Conservation (phyloP, 75 land plant species). For the Cunninghamia lanceolata region DNA sequence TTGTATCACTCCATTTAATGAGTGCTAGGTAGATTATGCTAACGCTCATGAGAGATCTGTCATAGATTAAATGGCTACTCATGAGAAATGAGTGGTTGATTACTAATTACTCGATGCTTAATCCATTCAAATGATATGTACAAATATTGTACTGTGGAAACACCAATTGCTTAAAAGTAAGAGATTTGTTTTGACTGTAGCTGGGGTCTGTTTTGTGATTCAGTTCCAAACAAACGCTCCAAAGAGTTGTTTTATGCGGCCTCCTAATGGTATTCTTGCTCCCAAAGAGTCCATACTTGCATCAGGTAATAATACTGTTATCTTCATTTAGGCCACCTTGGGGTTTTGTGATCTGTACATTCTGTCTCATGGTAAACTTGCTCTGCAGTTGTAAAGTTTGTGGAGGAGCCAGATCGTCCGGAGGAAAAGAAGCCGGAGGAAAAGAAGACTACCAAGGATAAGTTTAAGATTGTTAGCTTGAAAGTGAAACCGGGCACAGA, state of each 20-base stretch:
- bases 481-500: constrained; percentile 82
- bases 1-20: background rate
- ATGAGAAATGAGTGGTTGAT: background rate
- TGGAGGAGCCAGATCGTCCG: constrained; percentile 34
- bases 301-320: constrained; percentile 19
- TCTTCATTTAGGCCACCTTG: background rate
- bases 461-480: constrained; percentile 93
- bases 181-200: background rate
- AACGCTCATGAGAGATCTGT: background rate
- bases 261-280: constrained; percentile 42
- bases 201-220: background rate
- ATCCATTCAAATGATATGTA: background rate
- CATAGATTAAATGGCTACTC: too few species aligned
- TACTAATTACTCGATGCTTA: background rate
- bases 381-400: constrained; percentile 44
- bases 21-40: background rate
- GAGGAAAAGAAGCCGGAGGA: constrained; percentile 12
- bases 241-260: constrained; percentile 58
- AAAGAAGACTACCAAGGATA: constrained; percentile 69
- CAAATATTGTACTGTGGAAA: too few species aligned
- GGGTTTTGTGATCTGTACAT: background rate
- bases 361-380: background rate
- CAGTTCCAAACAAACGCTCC: constrained; percentile 60
- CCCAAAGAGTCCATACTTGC: constrained; percentile 40
- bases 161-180: background rate